Percentiles rank a stretch among this genome's conserved stretches.
These are phyloP conservation scores for Podochytrium sp. DNA, from an alignment of 192 early-diverging fungal species.

Conservation along the genomic window DNA sequence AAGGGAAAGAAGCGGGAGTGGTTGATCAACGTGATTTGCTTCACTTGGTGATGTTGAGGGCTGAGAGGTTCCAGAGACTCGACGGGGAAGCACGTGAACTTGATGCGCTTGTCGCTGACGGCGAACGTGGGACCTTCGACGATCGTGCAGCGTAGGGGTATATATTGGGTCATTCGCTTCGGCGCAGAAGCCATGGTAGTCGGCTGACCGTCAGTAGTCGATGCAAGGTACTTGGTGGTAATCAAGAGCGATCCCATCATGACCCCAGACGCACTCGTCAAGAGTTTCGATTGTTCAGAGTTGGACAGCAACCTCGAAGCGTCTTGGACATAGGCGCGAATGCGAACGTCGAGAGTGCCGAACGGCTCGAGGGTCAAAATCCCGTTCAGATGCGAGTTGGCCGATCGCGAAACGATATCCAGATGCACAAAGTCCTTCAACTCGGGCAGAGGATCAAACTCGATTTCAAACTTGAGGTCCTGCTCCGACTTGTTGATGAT, in stretches of 20 bases:
- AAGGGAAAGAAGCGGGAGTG: slow-evolving; percentile 65
- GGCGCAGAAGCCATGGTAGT: background rate
- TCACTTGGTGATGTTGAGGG: background rate
- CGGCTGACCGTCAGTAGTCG: background rate
- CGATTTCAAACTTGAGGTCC: slow-evolving; percentile 82
- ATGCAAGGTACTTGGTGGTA: slow-evolving; percentile 53
- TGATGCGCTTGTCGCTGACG: slow-evolving; percentile 68
- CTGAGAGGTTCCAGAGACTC: slow-evolving; percentile 13
- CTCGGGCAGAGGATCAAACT: slow-evolving; percentile 62
- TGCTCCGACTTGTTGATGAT: slow-evolving; percentile 75
- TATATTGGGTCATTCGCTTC: slow-evolving; percentile 57
- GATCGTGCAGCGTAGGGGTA: slow-evolving; percentile 69
- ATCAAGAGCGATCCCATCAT: slow-evolving; percentile 73
- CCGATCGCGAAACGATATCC: slow-evolving; percentile 78
- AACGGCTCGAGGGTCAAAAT: slow-evolving; percentile 66
- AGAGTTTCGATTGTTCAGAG: slow-evolving; percentile 45
- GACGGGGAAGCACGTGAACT: slow-evolving; percentile 49
- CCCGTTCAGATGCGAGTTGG: slow-evolving; percentile 78
- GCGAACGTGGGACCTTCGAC: slow-evolving; percentile 72
- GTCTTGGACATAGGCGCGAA: slow-evolving; percentile 69
- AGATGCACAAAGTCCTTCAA: slow-evolving; percentile 64
- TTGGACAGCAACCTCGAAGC: slow-evolving; percentile 58
- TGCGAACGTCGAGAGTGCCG: slow-evolving; percentile 69
- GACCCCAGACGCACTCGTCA: slow-evolving; percentile 66
- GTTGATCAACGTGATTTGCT: slow-evolving; percentile 62